Evolutionary conservation across 225 moss, liverwort and hornwort genomes (phyloP).

Genomic region (Bryoerythrophyllum caledonicum): DNA sequence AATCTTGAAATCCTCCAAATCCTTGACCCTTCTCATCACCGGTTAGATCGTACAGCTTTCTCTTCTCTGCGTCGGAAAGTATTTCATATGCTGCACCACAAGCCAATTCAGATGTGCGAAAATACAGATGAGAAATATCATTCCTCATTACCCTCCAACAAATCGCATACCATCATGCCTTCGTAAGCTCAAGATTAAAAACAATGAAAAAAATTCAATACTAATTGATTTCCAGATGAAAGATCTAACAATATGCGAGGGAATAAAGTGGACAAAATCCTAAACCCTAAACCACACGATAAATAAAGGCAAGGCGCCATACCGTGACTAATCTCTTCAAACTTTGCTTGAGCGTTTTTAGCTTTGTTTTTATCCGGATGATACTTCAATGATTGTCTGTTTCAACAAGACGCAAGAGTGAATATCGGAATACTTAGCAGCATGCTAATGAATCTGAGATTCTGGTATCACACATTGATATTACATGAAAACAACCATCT

Average conservation of each 20-base stretch:
- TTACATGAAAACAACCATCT: neutral
- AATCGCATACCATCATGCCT: neutral
- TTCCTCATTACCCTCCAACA: neutral
- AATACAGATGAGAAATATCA: slow-evolving; percentile 8
- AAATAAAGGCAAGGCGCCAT: slow-evolving; percentile 20
- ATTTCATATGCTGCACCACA: slow-evolving; percentile 82
- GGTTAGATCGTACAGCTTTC: slow-evolving; percentile 80
- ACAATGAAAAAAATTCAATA: neutral
- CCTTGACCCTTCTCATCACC: slow-evolving; percentile 72
- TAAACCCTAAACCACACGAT: slow-evolving; percentile 16
- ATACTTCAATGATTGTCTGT: slow-evolving; percentile 85
- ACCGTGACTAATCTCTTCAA: slow-evolving; percentile 88
- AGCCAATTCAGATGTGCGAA: neutral
- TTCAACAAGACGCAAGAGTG: slow-evolving; percentile 13
- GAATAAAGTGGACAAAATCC: slow-evolving; percentile 16
- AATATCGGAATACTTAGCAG: slow-evolving; percentile 9
- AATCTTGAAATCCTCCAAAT: slow-evolving; percentile 48
- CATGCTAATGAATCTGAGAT: neutral
- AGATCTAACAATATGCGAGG: neutral
- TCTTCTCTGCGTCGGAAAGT: slow-evolving; percentile 79
- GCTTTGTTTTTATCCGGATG: slow-evolving; percentile 97
- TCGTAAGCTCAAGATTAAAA: neutral
- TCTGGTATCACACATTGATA: neutral
- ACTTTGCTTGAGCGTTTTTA: slow-evolving; percentile 79
- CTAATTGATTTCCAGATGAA: neutral